A percentile compares a stretch with the other conserved stretches of the same genome.
phyloP scores from a whole-genome alignment of 352 stramenopile genomes.

The Halophytophthora batemanensis region DNA sequence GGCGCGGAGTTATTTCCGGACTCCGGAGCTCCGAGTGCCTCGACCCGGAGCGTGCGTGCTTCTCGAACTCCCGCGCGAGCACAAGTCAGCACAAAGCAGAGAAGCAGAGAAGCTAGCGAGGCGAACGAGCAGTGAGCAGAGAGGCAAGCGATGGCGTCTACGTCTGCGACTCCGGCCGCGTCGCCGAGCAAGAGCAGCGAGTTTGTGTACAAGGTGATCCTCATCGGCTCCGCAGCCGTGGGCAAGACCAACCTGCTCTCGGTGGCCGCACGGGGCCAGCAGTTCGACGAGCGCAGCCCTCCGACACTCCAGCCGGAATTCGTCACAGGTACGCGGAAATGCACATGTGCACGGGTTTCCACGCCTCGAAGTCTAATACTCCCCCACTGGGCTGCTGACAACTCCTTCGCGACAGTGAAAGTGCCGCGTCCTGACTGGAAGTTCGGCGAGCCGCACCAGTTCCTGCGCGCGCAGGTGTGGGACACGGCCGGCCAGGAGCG shows the following conservation, averaged over 20 bases:
- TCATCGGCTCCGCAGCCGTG: slow-evolving; percentile 59
- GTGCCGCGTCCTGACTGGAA: slow-evolving; percentile 67
- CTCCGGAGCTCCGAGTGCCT: too few relatives aligned
- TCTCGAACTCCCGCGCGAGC: too few relatives aligned
- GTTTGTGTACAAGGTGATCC: slow-evolving; percentile 60
- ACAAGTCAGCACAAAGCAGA: too few relatives aligned
- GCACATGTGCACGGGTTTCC: background rate
- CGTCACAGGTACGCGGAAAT: slow-evolving; percentile 36
- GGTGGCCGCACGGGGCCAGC: slow-evolving; percentile 47
- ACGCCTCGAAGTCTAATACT: too few relatives aligned
- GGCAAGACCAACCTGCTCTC: slow-evolving; percentile 65
- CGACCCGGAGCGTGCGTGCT: too few relatives aligned
- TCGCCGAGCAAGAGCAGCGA: slow-evolving; percentile 43
- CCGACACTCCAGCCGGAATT: slow-evolving; percentile 63
- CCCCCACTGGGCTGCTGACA: too few relatives aligned
- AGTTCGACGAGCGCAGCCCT: slow-evolving; percentile 52
- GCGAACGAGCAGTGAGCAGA: too few relatives aligned
- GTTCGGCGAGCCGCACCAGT: slow-evolving; percentile 61
- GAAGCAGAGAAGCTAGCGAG: too few relatives aligned
- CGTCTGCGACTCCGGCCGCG: slow-evolving; percentile 27
- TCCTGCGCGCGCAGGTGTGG: slow-evolving; percentile 67
- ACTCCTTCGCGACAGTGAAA: slow-evolving; percentile 36
- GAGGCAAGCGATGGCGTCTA: slow-evolving; percentile 8
- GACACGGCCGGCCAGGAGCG: slow-evolving; percentile 69
- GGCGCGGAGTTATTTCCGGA: too few relatives aligned